Conservation (phyloP, 257 asterid species). For the Solanum sejunctum region DNA sequence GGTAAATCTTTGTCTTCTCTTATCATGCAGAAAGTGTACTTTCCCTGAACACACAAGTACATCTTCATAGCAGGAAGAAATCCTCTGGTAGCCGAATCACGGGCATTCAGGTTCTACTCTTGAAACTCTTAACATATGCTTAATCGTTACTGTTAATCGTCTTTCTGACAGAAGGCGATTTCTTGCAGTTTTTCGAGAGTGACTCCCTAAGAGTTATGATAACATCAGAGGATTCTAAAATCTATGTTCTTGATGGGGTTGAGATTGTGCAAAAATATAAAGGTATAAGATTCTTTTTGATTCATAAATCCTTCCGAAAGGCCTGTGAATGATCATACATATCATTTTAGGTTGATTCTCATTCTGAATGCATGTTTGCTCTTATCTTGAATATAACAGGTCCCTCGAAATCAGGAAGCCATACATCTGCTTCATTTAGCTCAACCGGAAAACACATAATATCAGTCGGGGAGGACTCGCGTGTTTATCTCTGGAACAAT, state of each 20-base stretch:
- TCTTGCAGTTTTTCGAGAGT: constrained; percentile 37
- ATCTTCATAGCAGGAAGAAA: constrained; percentile 41
- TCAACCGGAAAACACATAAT: constrained; percentile 51
- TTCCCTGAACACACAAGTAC: constrained; percentile 33
- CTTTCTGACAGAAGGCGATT: background rate
- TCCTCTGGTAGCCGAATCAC: constrained; percentile 60
- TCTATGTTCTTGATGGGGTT: constrained; percentile 66
- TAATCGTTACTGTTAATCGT: background rate
- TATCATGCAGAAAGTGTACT: constrained; percentile 28
- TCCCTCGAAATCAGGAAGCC: constrained; percentile 50
- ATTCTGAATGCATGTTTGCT: background rate
- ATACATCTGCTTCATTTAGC: constrained; percentile 55
- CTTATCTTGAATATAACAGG: constrained; percentile 20
- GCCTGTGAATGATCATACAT: background rate
- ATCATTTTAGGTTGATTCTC: background rate
- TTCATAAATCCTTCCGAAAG: background rate
- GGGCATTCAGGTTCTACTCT: constrained; percentile 67
- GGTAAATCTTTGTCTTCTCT: background rate
- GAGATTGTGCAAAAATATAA: constrained; percentile 62
- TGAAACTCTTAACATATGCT: background rate
- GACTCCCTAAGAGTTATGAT: constrained; percentile 54
- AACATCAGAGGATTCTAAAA: constrained; percentile 74
- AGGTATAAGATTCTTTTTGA: constrained; percentile 27
- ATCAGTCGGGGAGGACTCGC: constrained; percentile 72
- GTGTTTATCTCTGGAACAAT: constrained; percentile 57